A percentile compares a stretch with the other conserved stretches of the same genome.
Conservation (phyloP, 306 rosid genomes). For the Oxytropis ochrocephala region DNA sequence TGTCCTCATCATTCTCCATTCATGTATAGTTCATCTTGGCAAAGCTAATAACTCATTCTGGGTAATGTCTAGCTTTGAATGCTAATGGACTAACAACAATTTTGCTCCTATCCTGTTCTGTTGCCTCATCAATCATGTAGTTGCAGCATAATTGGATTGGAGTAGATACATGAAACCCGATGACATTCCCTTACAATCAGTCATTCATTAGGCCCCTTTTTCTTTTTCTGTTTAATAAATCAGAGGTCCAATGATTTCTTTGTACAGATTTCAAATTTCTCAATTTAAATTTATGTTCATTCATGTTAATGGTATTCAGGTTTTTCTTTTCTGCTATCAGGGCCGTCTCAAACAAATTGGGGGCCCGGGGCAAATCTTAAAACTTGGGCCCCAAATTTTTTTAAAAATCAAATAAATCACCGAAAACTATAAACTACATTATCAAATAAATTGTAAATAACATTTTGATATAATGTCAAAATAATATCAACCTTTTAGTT, state of each 20-base stretch:
- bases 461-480: no score
- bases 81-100: slow-evolving; percentile 50
- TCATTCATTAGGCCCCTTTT: neutral
- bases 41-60: slow-evolving; percentile 38
- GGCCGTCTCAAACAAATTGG: no score
- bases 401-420: no score
- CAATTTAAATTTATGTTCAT: neutral
- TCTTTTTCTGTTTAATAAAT: neutral
- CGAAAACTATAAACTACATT: no score
- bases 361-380: no score
- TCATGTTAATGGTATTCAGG: neutral
- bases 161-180: slow-evolving; percentile 29
- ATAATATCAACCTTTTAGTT: no score
- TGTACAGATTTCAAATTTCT: neutral
- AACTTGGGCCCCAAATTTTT: no score
- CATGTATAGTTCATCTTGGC: slow-evolving; percentile 40
- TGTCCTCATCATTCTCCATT: no score
- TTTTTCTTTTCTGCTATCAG: neutral
- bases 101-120: slow-evolving; percentile 35
- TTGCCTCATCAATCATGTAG: slow-evolving; percentile 22
- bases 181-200: neutral
- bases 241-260: neutral
- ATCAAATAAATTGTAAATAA: no score
- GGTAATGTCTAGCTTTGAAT: slow-evolving; percentile 57
- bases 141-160: slow-evolving; percentile 36